These are phyloP conservation scores for Mycena capillaripes DNA, from an alignment of 768 basidiomycete species.

Conservation along the genomic window DNA sequence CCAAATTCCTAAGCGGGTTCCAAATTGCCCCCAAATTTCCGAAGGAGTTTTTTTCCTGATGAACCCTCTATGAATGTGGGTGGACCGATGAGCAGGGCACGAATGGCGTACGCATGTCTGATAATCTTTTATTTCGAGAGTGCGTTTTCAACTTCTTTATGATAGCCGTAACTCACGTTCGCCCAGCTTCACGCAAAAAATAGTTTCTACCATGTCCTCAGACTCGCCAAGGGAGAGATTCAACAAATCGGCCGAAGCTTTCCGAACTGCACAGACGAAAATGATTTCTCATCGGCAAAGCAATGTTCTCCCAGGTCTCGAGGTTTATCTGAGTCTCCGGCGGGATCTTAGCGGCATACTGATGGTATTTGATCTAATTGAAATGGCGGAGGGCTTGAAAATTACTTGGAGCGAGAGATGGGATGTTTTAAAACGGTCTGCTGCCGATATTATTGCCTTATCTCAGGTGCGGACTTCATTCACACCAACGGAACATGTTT, in stretches of 20 bases:
- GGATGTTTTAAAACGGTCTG: conserved; percentile 52
- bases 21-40: no score
- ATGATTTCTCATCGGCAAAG: conserved; percentile 43
- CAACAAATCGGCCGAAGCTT: conserved; percentile 49
- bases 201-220: conserved; percentile 49
- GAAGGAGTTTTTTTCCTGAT: no score
- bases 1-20: no score
- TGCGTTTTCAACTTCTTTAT: conserved; percentile 38
- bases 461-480: conserved; percentile 58
- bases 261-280: conserved; percentile 49
- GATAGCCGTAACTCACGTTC: neutral
- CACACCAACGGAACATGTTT: neutral
- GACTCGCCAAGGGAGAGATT: conserved; percentile 60
- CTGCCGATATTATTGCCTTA: conserved; percentile 65
- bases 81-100: conserved; percentile 30
- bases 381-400: conserved; percentile 53
- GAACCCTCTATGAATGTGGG: conserved; percentile 30
- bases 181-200: conserved; percentile 54
- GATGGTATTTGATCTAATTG: conserved; percentile 66
- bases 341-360: conserved; percentile 62
- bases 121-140: conserved; percentile 53
- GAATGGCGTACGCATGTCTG: conserved; percentile 28
- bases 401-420: conserved; percentile 39
- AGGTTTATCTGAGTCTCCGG: conserved; percentile 60
- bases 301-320: conserved; percentile 54